phyloP scores from a whole-genome alignment of 768 basidiomycete species.

The Kwoniella botswanensis region DNA sequence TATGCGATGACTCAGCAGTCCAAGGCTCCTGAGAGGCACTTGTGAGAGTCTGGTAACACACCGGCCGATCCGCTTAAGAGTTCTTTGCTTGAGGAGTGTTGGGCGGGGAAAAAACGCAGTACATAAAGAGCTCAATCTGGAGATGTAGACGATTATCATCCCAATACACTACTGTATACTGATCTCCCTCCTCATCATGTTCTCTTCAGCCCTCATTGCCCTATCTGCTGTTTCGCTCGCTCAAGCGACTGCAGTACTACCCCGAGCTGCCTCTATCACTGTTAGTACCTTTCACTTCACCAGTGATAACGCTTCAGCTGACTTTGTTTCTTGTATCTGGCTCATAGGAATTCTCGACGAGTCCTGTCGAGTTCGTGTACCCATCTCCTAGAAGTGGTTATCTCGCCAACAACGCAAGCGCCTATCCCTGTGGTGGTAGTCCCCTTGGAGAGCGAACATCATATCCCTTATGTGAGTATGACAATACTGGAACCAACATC shows the following conservation, averaged over 20 bases:
- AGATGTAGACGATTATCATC: no score
- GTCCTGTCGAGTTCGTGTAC: conserved; percentile 15
- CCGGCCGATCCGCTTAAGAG: no score
- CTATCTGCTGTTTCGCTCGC: not conserved
- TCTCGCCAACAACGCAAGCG: conserved; percentile 18
- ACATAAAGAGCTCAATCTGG: no score
- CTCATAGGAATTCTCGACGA: conserved; percentile 12
- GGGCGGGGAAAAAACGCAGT: no score
- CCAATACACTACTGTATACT: not conserved
- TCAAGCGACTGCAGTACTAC: conserved; percentile 1
- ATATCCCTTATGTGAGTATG: conserved; percentile 31
- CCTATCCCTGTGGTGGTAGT: conserved; percentile 30
- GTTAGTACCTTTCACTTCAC: conserved; percentile 6
- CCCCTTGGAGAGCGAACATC: conserved; percentile 14
- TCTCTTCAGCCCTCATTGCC: conserved; percentile 4
- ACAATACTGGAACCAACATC: no score
- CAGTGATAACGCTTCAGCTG: not conserved
- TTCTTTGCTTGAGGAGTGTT: no score
- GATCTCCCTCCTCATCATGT: not conserved
- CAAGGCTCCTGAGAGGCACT: no score
- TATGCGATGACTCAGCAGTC: no score
- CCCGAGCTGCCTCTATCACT: conserved; percentile 11
- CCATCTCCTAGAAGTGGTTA: conserved; percentile 28
- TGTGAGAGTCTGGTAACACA: no score
- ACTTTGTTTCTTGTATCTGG: not conserved